Percentiles rank a stretch among this genome's conserved stretches.
phyloP scores from a whole-genome alignment of 2,329 filamentous ascomycete genomes.

The Trichoderma brevicompactum region DNA sequence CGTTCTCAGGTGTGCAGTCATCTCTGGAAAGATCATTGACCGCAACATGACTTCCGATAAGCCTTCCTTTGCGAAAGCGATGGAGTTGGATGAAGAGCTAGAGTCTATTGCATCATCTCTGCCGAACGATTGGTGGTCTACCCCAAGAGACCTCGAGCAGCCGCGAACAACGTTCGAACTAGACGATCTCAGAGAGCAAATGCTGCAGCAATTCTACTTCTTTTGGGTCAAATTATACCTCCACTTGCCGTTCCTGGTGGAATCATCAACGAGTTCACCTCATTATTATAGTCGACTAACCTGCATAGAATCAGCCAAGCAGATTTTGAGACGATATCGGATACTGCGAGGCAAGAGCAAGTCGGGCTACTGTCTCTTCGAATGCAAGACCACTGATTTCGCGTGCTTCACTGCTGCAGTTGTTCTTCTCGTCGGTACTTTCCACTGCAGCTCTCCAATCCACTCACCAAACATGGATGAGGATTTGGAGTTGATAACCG shows the following conservation, averaged over 20 bases:
- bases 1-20: constrained; percentile 38
- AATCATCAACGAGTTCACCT: constrained; percentile 39
- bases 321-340: constrained; percentile 36
- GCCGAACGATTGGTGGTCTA: constrained; percentile 46
- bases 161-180: constrained; percentile 29
- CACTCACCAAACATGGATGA: constrained; percentile 12
- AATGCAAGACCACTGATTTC: constrained; percentile 53
- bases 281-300: constrained; percentile 42
- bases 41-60: constrained; percentile 42
- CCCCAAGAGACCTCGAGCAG: constrained; percentile 32
- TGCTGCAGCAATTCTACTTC: constrained; percentile 49
- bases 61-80: constrained; percentile 42
- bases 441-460: neutral
- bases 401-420: constrained; percentile 51
- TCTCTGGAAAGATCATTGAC: constrained; percentile 50
- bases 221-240: constrained; percentile 51
- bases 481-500: constrained; percentile 22
- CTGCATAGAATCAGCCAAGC: constrained; percentile 28
- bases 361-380: constrained; percentile 42
- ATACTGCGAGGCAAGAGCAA: constrained; percentile 40
- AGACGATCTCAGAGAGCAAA: constrained; percentile 41
- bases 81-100: constrained; percentile 49
- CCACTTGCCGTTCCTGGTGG: constrained; percentile 49
- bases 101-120: constrained; percentile 44
- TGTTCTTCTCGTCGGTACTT: constrained; percentile 46